Evolutionary conservation across 2,329 filamentous ascomycete species (phyloP), one percentile per base, ranked within the genome.

Genomic region (Colletotrichum tabaci): DNA sequence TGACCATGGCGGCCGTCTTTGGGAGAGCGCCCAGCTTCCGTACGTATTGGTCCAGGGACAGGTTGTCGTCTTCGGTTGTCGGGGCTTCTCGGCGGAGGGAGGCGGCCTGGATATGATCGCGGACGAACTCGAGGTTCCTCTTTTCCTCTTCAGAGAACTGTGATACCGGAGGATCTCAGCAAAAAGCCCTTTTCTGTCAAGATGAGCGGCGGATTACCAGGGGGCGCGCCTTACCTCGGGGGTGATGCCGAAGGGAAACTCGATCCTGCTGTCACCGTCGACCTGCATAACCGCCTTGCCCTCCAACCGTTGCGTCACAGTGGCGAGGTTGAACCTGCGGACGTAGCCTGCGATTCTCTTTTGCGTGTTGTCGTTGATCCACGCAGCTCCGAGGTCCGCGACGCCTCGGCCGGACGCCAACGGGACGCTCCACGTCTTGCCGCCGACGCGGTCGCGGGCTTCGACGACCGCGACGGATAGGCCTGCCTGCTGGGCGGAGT

Each of bases 371-470:
- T 80, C 78, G 47, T 78, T 76, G 61, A 76, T 55, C 76, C 75
- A 76, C 10, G 74, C 75, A 16, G 74, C 75, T 18, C 73, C 71
- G 2, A 75, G 61, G 13, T 76, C 73, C 2, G 85, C 81, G 16
- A 60, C 49, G 23, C 75, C 74, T 4, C 67, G 65, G 4, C 62
- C 67, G 16, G 53, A 65, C 7, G 74, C 63, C 8, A 75, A 35
- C 3, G 75, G 66, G 7, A 74, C 73, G 2, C 71, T 79, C 78
- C 78, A 83, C 0, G 78, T 82, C 73, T 83, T 83, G 2, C 84
- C 84, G 5, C 84, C 83, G 0, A 85, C 82, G 2, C 84, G 80
- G 69, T 84, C 80, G 4, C 83, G 74, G 6, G 83, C 83, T 64
- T 85, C 84, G 0, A 85, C 75, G 13, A 85, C 77, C 2, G 78